Base-by-base conservation (phyloP, 805 yeast species). In the Martiniozyma abietophila region DNA sequence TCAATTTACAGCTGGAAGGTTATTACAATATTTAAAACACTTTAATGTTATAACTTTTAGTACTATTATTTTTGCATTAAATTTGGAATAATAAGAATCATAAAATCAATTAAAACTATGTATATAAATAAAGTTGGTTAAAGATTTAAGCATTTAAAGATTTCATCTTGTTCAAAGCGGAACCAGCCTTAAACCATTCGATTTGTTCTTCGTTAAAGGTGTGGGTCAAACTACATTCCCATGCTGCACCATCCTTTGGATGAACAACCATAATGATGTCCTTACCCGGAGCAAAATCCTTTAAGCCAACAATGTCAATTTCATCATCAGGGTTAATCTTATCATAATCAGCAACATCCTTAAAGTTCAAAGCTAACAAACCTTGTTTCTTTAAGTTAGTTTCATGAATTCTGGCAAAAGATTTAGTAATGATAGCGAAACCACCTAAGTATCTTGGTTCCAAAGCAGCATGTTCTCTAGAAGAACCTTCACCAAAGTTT, bases 371-470 rank as follows among this genome's bases (percentile, higher is more conserved):
- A 64, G 98, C 97, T 64, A 89, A 75, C 61, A 89, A 71, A 76
- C 98, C 98, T 73, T 89, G 98, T 71, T 89, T 89, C 88, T 89
- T 89, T 79, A 89, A 79, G 81, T 89, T 89, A 53, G 98, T 89
- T 76, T 89, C 98, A 72, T 89, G 98, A 57, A 89, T 92, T 72
- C 97, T 84, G 49, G 97, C 97, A 62, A 92, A 92, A 31, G 96
- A 88, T 69, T 85, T 89, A 64, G 96, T 85, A 59, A 89, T 83
- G 67, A 89, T 89, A 53, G 96, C 96, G 60, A 83, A 85, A 56
- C 94, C 97, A 74, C 96, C 96, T 61, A 89, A 75, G 88, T 68
- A 92, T 74, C 98, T 83, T 72, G 98, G 98, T 76, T 88, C 96
- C 62, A 89, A 76, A 53, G 98, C 98, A 60, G 97, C 98, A 64